Evolutionary conservation across 2,329 filamentous ascomycete genomes (phyloP).

Genomic region (Lachnellula suecica): DNA sequence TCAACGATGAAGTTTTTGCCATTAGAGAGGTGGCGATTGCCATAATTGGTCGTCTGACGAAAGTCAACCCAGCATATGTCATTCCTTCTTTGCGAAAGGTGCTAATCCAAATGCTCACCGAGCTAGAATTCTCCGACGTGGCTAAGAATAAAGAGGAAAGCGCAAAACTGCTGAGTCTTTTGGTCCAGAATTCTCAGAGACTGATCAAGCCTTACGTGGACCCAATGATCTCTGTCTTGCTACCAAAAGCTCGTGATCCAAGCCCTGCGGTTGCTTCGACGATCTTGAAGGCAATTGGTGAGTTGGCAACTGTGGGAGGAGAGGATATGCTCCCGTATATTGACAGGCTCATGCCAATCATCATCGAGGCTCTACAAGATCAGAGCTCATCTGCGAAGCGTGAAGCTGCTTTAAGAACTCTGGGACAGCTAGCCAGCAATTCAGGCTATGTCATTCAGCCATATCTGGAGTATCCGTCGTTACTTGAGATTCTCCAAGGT

Average conservation of each 20-base stretch:
- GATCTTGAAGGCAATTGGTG: constrained; percentile 91
- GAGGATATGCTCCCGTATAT: constrained; percentile 94
- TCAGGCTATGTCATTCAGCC: constrained; percentile 97
- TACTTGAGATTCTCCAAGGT: constrained; percentile 87
- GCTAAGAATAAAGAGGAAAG: constrained; percentile 95
- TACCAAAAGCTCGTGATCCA: constrained; percentile 85
- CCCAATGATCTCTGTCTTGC: constrained; percentile 90
- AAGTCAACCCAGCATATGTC: constrained; percentile 93
- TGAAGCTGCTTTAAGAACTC: constrained; percentile 84
- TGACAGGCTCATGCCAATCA: constrained; percentile 88
- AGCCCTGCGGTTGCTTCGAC: constrained; percentile 90
- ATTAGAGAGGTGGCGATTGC: constrained; percentile 94
- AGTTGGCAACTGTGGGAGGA: constrained; percentile 89
- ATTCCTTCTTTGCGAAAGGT: constrained; percentile 94
- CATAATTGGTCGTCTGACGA: constrained; percentile 90
- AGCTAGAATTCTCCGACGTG: constrained; percentile 94
- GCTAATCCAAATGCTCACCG: constrained; percentile 91
- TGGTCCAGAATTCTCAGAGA: constrained; percentile 89
- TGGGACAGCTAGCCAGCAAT: constrained; percentile 92
- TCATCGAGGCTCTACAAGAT: constrained; percentile 91
- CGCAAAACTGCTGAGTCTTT: constrained; percentile 84
- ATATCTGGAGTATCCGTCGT: constrained; percentile 90
- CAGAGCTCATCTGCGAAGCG: constrained; percentile 87
- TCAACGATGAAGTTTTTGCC: constrained; percentile 91
- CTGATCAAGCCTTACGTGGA: constrained; percentile 96